A percentile compares a stretch with the other conserved stretches of the same genome.
phyloP scores from a whole-genome alignment of 2,329 filamentous ascomycete genomes.

The Paecilomyces sp. region DNA sequence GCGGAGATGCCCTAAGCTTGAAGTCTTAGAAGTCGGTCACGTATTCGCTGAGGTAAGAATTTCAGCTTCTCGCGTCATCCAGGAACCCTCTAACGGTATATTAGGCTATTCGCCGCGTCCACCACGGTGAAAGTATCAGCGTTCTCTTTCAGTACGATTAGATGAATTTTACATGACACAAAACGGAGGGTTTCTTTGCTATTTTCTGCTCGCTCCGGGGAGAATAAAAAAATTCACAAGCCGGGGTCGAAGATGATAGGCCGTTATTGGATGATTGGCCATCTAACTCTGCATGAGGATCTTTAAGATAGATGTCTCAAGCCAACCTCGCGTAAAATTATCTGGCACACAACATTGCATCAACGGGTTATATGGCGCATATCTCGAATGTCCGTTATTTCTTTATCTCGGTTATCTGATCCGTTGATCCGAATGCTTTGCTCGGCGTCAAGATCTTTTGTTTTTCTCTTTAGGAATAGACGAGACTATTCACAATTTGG shows the following conservation, averaged over 20 bases:
- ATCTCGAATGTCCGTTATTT: background rate
- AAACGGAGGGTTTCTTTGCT: background rate
- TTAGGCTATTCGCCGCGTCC: constrained; percentile 81
- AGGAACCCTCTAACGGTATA: constrained; percentile 21
- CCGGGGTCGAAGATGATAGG: background rate
- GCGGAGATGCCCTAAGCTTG: constrained; percentile 73
- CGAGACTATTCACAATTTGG: background rate
- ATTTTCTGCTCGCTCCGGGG: background rate
- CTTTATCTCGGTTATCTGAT: background rate
- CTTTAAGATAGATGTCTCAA: background rate
- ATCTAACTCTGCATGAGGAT: background rate
- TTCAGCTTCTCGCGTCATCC: background rate
- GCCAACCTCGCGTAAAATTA: background rate
- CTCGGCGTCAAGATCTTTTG: background rate
- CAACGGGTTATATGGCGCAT: background rate
- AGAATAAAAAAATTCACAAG: background rate
- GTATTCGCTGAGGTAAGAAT: constrained; percentile 75
- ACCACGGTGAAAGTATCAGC: constrained; percentile 96
- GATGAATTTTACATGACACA: constrained; percentile 5
- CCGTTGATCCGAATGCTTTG: background rate
- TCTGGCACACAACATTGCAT: background rate
- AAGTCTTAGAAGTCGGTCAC: constrained; percentile 79
- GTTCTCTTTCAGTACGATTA: constrained; percentile 83
- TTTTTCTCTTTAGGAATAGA: background rate
- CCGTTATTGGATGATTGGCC: background rate